Conservation (phyloP, 2,329 filamentous ascomycete genomes). For the Mollisiaceae sp. region DNA sequence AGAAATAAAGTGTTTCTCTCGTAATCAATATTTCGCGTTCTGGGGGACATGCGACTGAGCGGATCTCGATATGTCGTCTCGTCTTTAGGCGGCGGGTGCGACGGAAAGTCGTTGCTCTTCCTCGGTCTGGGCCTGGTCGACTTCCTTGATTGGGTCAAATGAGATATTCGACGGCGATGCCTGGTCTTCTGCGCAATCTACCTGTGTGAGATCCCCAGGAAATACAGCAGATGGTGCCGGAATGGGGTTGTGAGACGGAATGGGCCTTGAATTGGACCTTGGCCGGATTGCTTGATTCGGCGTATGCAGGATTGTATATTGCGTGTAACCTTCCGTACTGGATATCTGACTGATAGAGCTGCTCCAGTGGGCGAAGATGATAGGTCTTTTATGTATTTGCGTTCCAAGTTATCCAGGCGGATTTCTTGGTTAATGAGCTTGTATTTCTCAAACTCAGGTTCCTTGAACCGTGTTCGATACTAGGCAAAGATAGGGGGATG, state of each 20-base stretch:
- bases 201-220: neutral
- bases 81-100: conserved; percentile 28
- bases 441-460: neutral
- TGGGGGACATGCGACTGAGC: neutral
- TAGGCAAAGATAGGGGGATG: neutral
- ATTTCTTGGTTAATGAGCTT: neutral
- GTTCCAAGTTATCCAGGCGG: neutral
- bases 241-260: neutral
- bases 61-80: conserved; percentile 17
- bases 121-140: conserved; percentile 11
- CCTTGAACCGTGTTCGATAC: neutral
- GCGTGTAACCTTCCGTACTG: neutral
- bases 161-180: neutral
- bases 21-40: conserved; percentile 26
- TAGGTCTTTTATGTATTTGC: neutral
- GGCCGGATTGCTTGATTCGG: neutral
- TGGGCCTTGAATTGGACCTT: neutral
- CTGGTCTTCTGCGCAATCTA: neutral
- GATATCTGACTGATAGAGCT: neutral
- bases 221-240: neutral
- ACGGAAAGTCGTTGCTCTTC: conserved; percentile 15
- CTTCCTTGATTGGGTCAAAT: conserved; percentile 11
- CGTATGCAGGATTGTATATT: neutral
- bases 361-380: conserved; percentile 1
- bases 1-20: conserved; percentile 27